phyloP scores from a whole-genome alignment of 2,329 filamentous ascomycete species.

The Aciculosporium take region DNA sequence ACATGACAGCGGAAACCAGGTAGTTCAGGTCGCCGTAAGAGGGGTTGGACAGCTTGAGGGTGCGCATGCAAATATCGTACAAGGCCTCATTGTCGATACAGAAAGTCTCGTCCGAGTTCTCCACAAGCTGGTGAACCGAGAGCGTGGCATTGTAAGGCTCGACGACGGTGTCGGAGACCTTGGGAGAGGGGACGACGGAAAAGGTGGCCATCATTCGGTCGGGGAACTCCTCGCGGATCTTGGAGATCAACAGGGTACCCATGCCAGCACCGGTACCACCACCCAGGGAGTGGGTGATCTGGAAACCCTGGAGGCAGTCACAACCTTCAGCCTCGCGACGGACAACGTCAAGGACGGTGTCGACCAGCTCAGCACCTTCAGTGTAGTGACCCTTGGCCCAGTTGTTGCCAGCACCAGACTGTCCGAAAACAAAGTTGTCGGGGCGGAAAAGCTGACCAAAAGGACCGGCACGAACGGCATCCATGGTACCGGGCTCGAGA shows the following conservation, averaged over 20 bases:
- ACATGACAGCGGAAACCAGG: conserved; percentile 98
- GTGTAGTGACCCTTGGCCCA: conserved; percentile 99
- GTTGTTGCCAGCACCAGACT: conserved; percentile 99
- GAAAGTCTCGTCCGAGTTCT: conserved; percentile 99
- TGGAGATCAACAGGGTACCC: conserved; percentile 97
- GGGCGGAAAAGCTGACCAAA: conserved; percentile 98
- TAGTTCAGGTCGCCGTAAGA: conserved; percentile 99
- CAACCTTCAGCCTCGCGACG: conserved; percentile 96
- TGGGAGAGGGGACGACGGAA: conserved; percentile 94
- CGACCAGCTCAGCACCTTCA: conserved; percentile 95
- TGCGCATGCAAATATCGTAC: conserved; percentile 99
- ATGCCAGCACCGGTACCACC: conserved; percentile 99
- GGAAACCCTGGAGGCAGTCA: conserved; percentile 98
- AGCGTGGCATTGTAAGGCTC: conserved; percentile 99
- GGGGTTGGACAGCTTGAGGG: conserved; percentile 94
- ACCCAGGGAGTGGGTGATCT: conserved; percentile 99
- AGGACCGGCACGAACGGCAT: conserved; percentile 92
- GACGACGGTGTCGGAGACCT: conserved; percentile 98
- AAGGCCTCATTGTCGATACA: conserved; percentile 99
- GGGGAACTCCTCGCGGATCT: conserved; percentile 99
- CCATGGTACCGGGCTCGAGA: conserved; percentile 98
- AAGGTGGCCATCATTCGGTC: conserved; percentile 99
- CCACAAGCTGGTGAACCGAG: conserved; percentile 95
- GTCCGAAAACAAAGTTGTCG: conserved; percentile 99
- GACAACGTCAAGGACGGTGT: conserved; percentile 94